Base-by-base conservation (phyloP, 192 early-diverging fungal genomes). In the Coemansia furcata region DNA sequence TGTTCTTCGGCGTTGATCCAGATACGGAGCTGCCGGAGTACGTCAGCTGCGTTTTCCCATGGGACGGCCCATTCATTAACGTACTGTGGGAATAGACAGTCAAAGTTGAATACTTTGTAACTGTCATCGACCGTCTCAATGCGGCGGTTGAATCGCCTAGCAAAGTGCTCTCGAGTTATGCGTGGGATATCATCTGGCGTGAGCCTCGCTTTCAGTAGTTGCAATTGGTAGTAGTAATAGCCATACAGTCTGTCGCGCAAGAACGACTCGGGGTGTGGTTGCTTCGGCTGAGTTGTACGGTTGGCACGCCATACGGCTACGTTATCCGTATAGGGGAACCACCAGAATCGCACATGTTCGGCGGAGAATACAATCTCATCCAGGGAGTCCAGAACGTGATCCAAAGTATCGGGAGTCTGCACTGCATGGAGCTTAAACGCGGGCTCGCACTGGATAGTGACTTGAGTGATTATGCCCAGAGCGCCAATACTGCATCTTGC, bases 261-360 rank as follows among this genome's bases (percentile, higher is more conserved):
- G 46, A 62, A 57, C 14, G 76, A 76, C 21, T 65, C 59, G 14
- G 65, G 58, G 7, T 44, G 39, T 32, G 39, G 39, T n/a, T 63
- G 70, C 33, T 9, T 30, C 33, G 67, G 72, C 67, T 76, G 83
- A 0, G 52, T 76, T 0, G 90, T 86, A 21, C 89, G 83, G 63
- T 89, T 89, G 30, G 87, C 86, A 0, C 84, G 82, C 89, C 89
- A 93, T 9, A 90, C 80, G 17, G 89, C 86, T 9, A 86, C 85
- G 52, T 86, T 77, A 57, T 93, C 86, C 8, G 88, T 89, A 47
- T 93, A 87, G 29, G 91, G 90, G 62, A 87, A 93, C 88, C 90
- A 93, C 88, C 90, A 89, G 10, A 93, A 66, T n/a, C 89, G 86
- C 19, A 89, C 86, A 66, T 93, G 89, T 69, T 93, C 87, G 10